Base-by-base conservation (phyloP, 202 grass and related monocot genomes). In the Musa balbisiana region DNA sequence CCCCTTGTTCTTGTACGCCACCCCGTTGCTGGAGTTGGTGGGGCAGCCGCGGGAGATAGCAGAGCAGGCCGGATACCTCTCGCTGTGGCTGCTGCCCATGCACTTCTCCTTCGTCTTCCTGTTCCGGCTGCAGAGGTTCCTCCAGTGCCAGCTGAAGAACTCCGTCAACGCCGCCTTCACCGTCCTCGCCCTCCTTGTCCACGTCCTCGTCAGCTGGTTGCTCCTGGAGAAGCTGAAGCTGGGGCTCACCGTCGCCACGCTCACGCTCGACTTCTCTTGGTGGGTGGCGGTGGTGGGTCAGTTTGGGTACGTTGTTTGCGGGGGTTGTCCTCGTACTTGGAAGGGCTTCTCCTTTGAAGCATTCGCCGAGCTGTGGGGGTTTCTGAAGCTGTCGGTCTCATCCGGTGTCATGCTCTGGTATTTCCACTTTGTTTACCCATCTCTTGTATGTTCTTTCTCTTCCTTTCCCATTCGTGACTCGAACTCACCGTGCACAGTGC, bases 101-200 rank as follows among this genome's bases (percentile, higher is more conserved):
- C 56, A 74, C 65, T 94, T 94, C 73, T 82, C 83, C 55, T 81
- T 83, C 55, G 81, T 84, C 13, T 19, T 92, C 33, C 81, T 85
- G 66, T 86, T 88, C 81, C 80, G 86, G 52, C 72, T 78, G 16
- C 76, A 73, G 76, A 90, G 83, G 79, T 91, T 86, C 69, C 83
- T 94, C 14, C 91, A 94, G 83, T 84, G 87, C 14, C 91, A 94
- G 81, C 85, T 85, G 87, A 88, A 83, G 85, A 86, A 86, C 49
- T 11, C 5, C 2, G 75, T 84, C 13, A 80, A 86, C 24, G 84
- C 83, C 3, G 88, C 80, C 81, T 78, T 90, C 67, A 81, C 85
- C 56, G 22, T 87, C 5, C 79, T 33, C 1, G 74, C 70, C 0
- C 16, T 91, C 1, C 0, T 66, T 43, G 11, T 79, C 22, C 80